Evolutionary conservation across 2,329 filamentous ascomycete genomes (phyloP).

Genomic region (Arthrinium phaeospermum): DNA sequence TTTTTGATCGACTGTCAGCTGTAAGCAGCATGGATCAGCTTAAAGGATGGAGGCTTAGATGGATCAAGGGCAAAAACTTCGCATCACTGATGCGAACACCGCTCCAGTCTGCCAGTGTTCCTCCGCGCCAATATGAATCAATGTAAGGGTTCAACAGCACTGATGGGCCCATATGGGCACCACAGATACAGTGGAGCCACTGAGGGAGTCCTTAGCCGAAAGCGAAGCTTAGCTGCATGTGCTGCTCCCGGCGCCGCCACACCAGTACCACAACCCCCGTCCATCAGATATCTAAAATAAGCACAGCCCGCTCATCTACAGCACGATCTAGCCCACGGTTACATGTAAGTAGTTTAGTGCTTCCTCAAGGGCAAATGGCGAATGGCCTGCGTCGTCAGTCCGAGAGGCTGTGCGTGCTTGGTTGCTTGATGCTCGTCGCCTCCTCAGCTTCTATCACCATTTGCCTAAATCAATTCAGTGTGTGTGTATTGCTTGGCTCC

Average conservation of each 20-base stretch:
- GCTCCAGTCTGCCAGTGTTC: background rate
- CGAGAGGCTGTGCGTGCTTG: background rate
- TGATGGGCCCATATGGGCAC: slow-evolving; percentile 8
- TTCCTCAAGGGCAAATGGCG: background rate
- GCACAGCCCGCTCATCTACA: slow-evolving; percentile 24
- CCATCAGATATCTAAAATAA: slow-evolving; percentile 28
- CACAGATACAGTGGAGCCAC: background rate
- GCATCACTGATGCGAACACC: background rate
- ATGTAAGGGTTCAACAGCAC: background rate
- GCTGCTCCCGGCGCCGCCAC: slow-evolving; percentile 10
- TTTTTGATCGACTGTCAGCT: background rate
- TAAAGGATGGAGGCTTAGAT: background rate
- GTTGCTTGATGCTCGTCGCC: background rate
- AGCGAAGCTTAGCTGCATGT: slow-evolving; percentile 15
- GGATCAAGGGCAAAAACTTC: background rate
- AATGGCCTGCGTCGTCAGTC: slow-evolving; percentile 1
- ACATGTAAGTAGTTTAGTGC: background rate
- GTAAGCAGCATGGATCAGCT: background rate
- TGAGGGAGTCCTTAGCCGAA: background rate
- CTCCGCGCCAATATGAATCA: background rate
- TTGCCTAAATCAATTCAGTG: background rate
- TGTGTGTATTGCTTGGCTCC: background rate
- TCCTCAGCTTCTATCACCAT: background rate
- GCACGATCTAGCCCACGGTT: slow-evolving; percentile 6
- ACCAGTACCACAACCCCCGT: background rate